These are phyloP conservation scores for Pholiota conissans DNA, from an alignment of 768 basidiomycete genomes.

Conservation along the genomic window DNA sequence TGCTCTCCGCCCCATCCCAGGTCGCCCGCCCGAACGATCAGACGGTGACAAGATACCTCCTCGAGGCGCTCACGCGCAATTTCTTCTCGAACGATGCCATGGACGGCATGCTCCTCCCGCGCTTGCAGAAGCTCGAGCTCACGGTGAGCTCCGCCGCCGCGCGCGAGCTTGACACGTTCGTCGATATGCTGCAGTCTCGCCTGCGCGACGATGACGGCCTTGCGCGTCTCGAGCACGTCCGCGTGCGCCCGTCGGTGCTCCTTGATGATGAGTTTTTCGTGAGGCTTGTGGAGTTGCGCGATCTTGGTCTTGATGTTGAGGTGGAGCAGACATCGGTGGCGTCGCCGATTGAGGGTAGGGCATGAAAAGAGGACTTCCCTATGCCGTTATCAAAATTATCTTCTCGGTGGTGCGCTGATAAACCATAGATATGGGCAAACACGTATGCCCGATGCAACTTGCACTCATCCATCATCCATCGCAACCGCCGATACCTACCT, in stretches of 20 bases:
- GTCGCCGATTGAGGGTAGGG: background rate
- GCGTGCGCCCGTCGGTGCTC: conserved; percentile 23
- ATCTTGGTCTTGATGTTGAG: conserved; percentile 25
- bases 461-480: too few relatives aligned
- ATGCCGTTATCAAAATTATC: too few relatives aligned
- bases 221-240: conserved; percentile 26
- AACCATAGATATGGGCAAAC: background rate
- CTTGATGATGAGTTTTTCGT: conserved; percentile 26
- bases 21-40: conserved; percentile 16
- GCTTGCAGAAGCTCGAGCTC: conserved; percentile 35
- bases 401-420: background rate
- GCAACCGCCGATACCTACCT: too few relatives aligned
- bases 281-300: conserved; percentile 25
- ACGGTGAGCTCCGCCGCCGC: conserved; percentile 33
- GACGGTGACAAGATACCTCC: conserved; percentile 33
- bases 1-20: conserved; percentile 23
- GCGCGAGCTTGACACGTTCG: conserved; percentile 28
- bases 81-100: conserved; percentile 25
- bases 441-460: background rate
- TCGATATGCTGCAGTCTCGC: conserved; percentile 37
- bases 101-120: conserved; percentile 31
- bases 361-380: background rate
- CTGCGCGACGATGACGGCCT: conserved; percentile 24
- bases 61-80: conserved; percentile 36
- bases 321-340: conserved; percentile 16